Evolutionary conservation across 148 eudicot species (phyloP).

Genomic region (Euryodendron excelsum): DNA sequence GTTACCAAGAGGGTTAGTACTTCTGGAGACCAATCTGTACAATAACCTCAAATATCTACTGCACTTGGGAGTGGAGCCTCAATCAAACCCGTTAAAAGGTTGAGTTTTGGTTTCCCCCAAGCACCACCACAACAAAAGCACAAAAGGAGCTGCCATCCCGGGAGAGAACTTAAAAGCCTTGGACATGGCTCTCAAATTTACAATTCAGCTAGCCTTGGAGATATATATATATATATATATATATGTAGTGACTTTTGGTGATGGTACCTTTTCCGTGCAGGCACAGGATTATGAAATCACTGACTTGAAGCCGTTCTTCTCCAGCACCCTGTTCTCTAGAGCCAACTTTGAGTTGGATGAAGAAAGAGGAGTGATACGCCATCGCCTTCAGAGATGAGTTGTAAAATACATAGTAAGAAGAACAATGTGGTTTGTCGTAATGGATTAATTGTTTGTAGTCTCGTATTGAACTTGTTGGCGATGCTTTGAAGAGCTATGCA

Average conservation of each 20-base stretch:
- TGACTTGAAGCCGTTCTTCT: slow-evolving; percentile 78
- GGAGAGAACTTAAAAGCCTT: background rate
- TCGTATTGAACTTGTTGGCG: too few species aligned
- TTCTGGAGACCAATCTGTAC: background rate
- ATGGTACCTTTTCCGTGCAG: slow-evolving; percentile 33
- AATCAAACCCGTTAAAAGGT: background rate
- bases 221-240: too few species aligned
- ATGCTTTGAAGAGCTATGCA: too few species aligned
- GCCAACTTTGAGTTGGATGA: slow-evolving; percentile 70
- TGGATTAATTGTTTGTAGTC: too few species aligned
- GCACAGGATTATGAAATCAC: slow-evolving; percentile 75
- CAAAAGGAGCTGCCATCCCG: background rate
- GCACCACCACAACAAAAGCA: background rate
- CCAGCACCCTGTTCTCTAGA: slow-evolving; percentile 55
- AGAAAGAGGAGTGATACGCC: slow-evolving; percentile 58
- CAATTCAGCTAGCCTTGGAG: background rate
- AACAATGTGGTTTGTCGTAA: too few species aligned
- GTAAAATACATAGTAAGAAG: too few species aligned
- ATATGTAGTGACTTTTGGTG: slow-evolving; percentile 3
- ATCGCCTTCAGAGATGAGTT: slow-evolving; percentile 32
- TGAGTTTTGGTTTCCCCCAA: background rate
- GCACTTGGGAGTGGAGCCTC: background rate
- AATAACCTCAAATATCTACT: background rate
- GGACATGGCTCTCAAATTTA: background rate
- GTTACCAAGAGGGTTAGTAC: background rate